Conservation (phyloP, 805 yeast species). For the Sugiyamaella americana region DNA sequence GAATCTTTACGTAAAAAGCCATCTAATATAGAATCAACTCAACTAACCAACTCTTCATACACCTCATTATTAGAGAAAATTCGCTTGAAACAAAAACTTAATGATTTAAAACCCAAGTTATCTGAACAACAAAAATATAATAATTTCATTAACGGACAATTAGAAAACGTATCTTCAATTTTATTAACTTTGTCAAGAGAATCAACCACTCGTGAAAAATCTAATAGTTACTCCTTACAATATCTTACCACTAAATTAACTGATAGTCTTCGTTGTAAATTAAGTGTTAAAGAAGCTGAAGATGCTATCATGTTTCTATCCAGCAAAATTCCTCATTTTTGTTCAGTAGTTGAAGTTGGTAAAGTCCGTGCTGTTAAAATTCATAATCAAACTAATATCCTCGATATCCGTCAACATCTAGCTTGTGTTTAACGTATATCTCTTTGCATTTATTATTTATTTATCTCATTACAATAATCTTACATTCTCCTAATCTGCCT, state of each 20-base stretch:
- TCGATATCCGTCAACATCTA: not conserved
- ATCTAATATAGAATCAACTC: not conserved
- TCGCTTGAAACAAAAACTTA: slow-evolving; percentile 27
- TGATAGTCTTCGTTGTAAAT: slow-evolving; percentile 17
- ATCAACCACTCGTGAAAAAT: slow-evolving; percentile 4
- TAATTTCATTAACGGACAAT: slow-evolving; percentile 22
- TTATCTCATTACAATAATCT: too few species aligned
- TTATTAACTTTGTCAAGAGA: slow-evolving; percentile 16
- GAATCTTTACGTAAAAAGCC: slow-evolving; percentile 12
- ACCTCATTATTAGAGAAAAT: slow-evolving; percentile 24
- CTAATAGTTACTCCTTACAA: slow-evolving; percentile 19
- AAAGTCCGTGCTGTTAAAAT: slow-evolving; percentile 20
- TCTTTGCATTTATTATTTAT: too few species aligned
- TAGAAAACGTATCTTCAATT: slow-evolving; percentile 21
- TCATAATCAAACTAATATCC: not conserved
- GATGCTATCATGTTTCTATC: slow-evolving; percentile 23
- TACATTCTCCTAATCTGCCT: too few species aligned
- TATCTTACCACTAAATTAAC: slow-evolving; percentile 21
- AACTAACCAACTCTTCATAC: not conserved
- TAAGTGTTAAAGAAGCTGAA: slow-evolving; percentile 23
- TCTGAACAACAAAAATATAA: slow-evolving; percentile 11
- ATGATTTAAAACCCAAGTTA: not conserved
- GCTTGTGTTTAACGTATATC: too few species aligned
- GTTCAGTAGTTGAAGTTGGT: slow-evolving; percentile 24
- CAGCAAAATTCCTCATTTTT: slow-evolving; percentile 21